Conservation (phyloP, 2,329 filamentous ascomycete species). For the Ceratocystis papillata region DNA sequence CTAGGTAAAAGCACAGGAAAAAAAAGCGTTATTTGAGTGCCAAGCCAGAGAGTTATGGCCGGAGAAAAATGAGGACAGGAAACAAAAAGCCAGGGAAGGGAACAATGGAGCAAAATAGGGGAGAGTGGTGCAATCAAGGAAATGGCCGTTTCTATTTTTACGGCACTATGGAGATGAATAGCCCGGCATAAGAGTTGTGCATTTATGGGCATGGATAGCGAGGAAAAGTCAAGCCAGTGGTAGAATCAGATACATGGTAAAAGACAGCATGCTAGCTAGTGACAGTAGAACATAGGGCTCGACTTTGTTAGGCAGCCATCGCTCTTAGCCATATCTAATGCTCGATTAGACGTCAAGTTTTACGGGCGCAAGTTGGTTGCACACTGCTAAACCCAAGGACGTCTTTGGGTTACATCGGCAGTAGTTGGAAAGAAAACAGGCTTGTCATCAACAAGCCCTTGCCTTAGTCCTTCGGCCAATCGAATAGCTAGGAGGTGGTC, state of each 20-base stretch:
- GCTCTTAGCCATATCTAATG: not conserved
- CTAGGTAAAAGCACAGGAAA: no score
- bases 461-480: no score
- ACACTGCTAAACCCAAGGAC: not conserved
- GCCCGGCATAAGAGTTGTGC: not conserved
- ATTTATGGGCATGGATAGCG: not conserved
- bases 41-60: not conserved
- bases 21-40: not conserved
- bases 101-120: not conserved
- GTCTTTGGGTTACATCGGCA: constrained; percentile 9
- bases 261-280: not conserved
- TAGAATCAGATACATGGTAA: not conserved
- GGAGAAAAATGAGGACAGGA: constrained; percentile 1
- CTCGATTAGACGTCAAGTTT: constrained; percentile 3
- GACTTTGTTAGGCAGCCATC: not conserved
- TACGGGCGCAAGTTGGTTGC: constrained; percentile 11
- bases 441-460: no score
- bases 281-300: not conserved
- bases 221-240: not conserved
- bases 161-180: not conserved
- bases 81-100: not conserved
- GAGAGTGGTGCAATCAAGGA: not conserved
- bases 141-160: constrained; percentile 6
- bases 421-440: not conserved
- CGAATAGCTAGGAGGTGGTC: no score